Conservation (phyloP, 1,284 basidiomycete genomes). For the Microbotryum scabiosae region DNA sequence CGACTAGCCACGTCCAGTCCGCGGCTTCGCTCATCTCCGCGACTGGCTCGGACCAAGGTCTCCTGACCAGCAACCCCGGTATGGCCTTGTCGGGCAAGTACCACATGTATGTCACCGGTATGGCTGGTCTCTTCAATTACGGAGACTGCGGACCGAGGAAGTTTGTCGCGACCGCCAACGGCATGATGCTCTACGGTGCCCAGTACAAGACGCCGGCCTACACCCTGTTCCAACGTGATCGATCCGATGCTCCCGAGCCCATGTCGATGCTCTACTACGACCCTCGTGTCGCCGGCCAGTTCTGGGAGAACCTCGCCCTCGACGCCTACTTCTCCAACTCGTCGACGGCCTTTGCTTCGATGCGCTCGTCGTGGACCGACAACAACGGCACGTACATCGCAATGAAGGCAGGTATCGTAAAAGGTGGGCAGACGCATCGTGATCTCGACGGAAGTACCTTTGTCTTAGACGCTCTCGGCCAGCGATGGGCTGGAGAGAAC, state of each 20-base stretch:
- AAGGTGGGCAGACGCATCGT: conserved; percentile 42
- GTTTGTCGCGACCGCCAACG: conserved; percentile 66
- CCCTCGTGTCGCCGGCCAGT: conserved; percentile 68
- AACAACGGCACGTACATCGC: conserved; percentile 70
- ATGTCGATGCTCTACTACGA: conserved; percentile 96
- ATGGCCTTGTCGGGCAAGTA: conserved; percentile 68
- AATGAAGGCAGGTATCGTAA: conserved; percentile 70
- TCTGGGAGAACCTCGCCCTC: conserved; percentile 74
- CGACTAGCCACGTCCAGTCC: conserved; percentile 84
- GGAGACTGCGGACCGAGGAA: conserved; percentile 95
- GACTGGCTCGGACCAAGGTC: conserved; percentile 68
- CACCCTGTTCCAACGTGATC: conserved; percentile 84
- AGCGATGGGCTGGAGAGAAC: conserved; percentile 89
- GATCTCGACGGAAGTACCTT: conserved; percentile 52
- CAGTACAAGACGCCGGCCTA: conserved; percentile 57
- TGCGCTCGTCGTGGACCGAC: conserved; percentile 88
- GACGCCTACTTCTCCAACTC: conserved; percentile 68
- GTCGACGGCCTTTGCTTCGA: conserved; percentile 73
- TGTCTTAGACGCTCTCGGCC: conserved; percentile 85
- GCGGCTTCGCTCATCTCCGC: conserved; percentile 70
- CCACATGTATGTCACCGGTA: conserved; percentile 81
- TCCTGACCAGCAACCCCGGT: conserved; percentile 60
- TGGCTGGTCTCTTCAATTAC: conserved; percentile 79
- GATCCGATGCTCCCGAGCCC: conserved; percentile 73
- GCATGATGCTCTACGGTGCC: conserved; percentile 60